These are phyloP conservation scores for Boletus patriciae DNA, from an alignment of 768 basidiomycete genomes.

Conservation along the genomic window DNA sequence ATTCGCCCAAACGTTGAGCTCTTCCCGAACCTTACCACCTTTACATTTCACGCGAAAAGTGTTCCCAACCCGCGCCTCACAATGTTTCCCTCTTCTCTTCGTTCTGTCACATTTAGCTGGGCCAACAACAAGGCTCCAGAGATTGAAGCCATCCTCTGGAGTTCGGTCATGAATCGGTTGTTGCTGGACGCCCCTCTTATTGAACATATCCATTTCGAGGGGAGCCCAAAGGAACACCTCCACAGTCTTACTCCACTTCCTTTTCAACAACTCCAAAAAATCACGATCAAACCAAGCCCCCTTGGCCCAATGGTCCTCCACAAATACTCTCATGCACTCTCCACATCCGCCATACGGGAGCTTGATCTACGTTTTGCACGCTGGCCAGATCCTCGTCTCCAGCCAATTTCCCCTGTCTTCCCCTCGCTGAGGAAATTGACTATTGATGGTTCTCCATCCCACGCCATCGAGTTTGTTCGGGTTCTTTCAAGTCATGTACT, in stretches of 20 bases:
- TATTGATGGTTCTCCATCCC: constrained; percentile 20
- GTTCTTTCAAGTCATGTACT: constrained; percentile 20
- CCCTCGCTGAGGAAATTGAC: constrained; percentile 22
- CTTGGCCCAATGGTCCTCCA: constrained; percentile 25
- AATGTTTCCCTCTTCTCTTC: constrained; percentile 26
- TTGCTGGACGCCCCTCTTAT: constrained; percentile 20
- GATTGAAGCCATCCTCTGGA: constrained; percentile 21
- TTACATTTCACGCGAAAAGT: constrained; percentile 20
- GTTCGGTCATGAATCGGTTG: constrained; percentile 19
- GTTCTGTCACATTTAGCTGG: constrained; percentile 23
- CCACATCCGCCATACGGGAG: constrained; percentile 18
- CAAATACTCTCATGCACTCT: constrained; percentile 24
- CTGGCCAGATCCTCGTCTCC: constrained; percentile 24
- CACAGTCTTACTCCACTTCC: constrained; percentile 14
- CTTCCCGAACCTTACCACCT: constrained; percentile 21
- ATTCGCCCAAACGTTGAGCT: constrained; percentile 27
- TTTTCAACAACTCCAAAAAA: constrained; percentile 20
- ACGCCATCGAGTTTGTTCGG: constrained; percentile 23
- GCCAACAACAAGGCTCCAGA: constrained; percentile 13
- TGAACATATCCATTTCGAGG: constrained; percentile 26
- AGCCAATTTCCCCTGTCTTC: constrained; percentile 20
- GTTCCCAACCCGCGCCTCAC: constrained; percentile 9
- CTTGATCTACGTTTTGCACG: constrained; percentile 26
- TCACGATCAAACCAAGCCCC: constrained; percentile 24
- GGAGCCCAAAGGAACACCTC: constrained; percentile 24